Evolutionary conservation across 2,329 filamentous ascomycete species (phyloP), one percentile per base, ranked within the genome.

Genomic region (Colletotrichum sp.): DNA sequence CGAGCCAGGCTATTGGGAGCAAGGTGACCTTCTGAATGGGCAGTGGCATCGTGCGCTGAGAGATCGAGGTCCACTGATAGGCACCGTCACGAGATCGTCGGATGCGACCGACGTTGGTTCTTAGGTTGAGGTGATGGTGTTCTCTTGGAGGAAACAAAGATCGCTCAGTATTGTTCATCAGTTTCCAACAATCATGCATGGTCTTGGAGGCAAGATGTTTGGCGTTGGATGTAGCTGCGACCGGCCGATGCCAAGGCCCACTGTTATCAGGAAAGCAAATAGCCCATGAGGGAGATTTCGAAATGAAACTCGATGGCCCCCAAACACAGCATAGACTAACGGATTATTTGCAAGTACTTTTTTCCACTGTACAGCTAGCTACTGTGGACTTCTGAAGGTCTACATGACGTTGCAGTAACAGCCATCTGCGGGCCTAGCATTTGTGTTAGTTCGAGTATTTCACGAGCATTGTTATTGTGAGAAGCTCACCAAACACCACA

Each of bases 71-170:
- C 43, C 43, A 21, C 43, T 52, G 43, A 52, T 52, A 52, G 43
- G n/a, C 43, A 21, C 10, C 43, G 0, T 52, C 43, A 13, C 0
- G 43, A 0, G 43, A 52, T 52, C n/a, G n/a, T 1, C 43, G 10
- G 43, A 13, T 52, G 43, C 43, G n/a, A 8, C 43, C n/a, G 0
- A 52, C n/a, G 12, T 2, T 52, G 6, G 6, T 52, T 13, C 1
- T 8, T 0, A 13, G 12, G 12, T 13, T 52, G 43, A 21, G n/a
- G 43, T 21, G 10, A 52, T 52, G 0, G 0, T 1, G 1, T 13
- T 52, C 0, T 13, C 12, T 52, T 24, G 43, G 43, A 13, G 12
- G 10, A 52, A 52, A 21, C 2, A 13, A 13, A 21, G 43, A n/a
- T n/a, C n/a, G n/a, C n/a, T n/a, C 43, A 8, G 12, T 52, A 8